Conservation (phyloP, 2,329 filamentous ascomycete genomes). For the Penicillium sp. region DNA sequence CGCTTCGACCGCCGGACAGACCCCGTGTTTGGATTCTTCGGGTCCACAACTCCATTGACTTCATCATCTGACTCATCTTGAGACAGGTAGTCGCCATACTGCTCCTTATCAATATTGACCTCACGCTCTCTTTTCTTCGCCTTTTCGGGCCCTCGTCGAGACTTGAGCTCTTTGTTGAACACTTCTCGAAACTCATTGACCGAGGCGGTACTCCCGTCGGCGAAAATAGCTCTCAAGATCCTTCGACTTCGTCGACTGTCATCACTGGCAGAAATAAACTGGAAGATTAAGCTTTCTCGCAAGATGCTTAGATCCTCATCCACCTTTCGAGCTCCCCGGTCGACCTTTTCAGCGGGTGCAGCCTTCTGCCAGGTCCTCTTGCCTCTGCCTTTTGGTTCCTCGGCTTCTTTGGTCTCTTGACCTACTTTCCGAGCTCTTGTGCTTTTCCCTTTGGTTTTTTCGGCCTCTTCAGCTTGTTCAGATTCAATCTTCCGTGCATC, state of each 20-base stretch:
- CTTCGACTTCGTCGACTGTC: slow-evolving; percentile 39
- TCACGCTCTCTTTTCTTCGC: slow-evolving; percentile 40
- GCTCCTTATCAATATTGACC: slow-evolving; percentile 47
- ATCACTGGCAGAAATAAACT: slow-evolving; percentile 38
- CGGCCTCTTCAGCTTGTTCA: not conserved
- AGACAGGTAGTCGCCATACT: slow-evolving; percentile 48
- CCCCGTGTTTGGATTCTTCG: slow-evolving; percentile 6
- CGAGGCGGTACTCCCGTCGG: slow-evolving; percentile 40
- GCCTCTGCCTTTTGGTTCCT: not conserved
- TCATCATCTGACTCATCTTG: slow-evolving; percentile 38
- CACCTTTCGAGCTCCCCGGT: not conserved
- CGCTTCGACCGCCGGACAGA: slow-evolving; percentile 34
- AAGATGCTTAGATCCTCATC: slow-evolving; percentile 19
- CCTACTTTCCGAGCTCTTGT: not conserved
- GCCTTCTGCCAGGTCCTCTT: not conserved
- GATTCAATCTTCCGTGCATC: not conserved
- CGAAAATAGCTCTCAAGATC: slow-evolving; percentile 49
- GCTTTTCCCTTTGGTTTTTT: not conserved
- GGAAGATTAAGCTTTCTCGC: slow-evolving; percentile 44
- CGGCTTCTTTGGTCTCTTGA: not conserved
- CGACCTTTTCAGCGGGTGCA: not conserved
- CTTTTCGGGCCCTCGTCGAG: slow-evolving; percentile 23
- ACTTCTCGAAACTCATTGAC: slow-evolving; percentile 46
- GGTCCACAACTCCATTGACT: slow-evolving; percentile 21
- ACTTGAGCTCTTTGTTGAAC: slow-evolving; percentile 47